Evolutionary conservation across 2,329 filamentous ascomycete species (phyloP).

Genomic region (Phialophora expanda): DNA sequence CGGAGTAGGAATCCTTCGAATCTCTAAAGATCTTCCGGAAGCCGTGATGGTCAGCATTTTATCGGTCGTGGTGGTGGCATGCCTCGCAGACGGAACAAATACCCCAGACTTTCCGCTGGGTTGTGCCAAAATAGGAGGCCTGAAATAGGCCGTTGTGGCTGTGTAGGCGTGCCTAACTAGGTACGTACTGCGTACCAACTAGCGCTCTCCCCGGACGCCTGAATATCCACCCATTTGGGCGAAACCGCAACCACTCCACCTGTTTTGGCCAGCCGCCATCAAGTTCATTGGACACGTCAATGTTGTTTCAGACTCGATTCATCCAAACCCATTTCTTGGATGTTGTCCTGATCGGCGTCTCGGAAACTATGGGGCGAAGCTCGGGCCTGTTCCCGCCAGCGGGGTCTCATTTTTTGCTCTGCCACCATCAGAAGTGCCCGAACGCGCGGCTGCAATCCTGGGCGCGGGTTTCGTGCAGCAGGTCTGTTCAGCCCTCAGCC

Average conservation of each 20-base stretch:
- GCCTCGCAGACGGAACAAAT: not conserved
- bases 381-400: not conserved
- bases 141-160: not conserved
- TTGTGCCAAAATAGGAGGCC: not conserved
- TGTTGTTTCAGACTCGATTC: constrained; percentile 20
- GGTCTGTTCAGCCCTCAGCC: constrained; percentile 14
- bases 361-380: constrained; percentile 12
- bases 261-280: not conserved
- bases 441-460: constrained; percentile 19
- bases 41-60: not conserved
- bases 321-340: not conserved
- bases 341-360: not conserved
- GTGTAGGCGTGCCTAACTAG: not conserved
- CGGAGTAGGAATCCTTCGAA: not conserved
- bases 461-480: constrained; percentile 12
- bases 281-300: constrained; percentile 13
- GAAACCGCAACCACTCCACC: constrained; percentile 16
- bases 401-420: not conserved
- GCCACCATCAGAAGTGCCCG: constrained; percentile 8
- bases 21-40: not conserved
- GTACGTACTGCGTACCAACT: not conserved
- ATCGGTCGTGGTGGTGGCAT: not conserved
- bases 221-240: constrained; percentile 3
- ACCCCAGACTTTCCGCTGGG: not conserved
- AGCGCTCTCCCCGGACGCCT: not conserved